Base-by-base conservation (phyloP, 306 rosid genomes). In the Corylus americana region DNA sequence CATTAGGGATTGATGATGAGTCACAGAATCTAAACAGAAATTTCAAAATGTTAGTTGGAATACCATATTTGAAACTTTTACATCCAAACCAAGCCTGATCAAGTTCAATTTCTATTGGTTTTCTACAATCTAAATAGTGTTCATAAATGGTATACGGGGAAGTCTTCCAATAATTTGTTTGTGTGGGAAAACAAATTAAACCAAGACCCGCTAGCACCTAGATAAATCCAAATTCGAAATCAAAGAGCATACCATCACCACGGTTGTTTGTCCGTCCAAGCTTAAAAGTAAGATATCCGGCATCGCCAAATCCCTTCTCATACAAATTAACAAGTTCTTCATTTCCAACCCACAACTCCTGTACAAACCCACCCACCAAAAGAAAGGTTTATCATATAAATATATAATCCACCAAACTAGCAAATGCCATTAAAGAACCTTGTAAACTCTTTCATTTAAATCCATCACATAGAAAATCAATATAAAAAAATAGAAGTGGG, bases 211-310 rank as follows among this genome's bases (percentile, higher is more conserved):
- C 70, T 27, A 25, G 29, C 74, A 37, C 69, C 64, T 10, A 18
- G 9, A 54, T 53, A 20, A 74, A 71, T 74, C 70, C 37, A 49
- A 61, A 12, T 25, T 10, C 68, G 53, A 59, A 68, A 45, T 74
- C 20, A 77, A 76, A 49, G 74, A 62, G 55, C 85, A 48, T 86
- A 95, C 99, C 99, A 55, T 95, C 99, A 13, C 99, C 99, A 11
- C 99, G 99, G 83, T 95, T 95, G 70, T 95, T 95, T 3, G 99
- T 93, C 77, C 99, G 84, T 69, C 88, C 99, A 62, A 95, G 96
- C 86, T 95, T 91, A 84, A 92, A 91, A 84, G 75, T 87, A 62
- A 79, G 70, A 78, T 95, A 95, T 69, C 98, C 98, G 18, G 96
- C 98, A 70, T 89, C 91, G 0, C 86, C 86, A 25, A 95, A 90